These are phyloP conservation scores for Quercus variabilis DNA, from an alignment of 306 rosid species.

Conservation along the genomic window DNA sequence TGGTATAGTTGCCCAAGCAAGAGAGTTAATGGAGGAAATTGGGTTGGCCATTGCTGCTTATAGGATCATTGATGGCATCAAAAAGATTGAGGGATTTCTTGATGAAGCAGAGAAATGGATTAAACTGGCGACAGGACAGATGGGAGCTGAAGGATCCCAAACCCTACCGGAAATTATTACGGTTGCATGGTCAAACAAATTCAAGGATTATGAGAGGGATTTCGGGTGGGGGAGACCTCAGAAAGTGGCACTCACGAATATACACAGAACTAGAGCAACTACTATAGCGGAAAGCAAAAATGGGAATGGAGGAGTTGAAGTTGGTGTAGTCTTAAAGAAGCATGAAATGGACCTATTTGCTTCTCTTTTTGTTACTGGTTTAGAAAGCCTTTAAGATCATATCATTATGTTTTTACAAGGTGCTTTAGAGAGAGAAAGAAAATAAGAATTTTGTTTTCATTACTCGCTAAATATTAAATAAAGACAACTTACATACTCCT, in stretches of 20 bases:
- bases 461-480: too few relatives aligned
- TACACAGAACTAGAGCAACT: slow-evolving; percentile 23
- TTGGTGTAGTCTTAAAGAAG: slow-evolving; percentile 20
- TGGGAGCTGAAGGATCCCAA: too few relatives aligned
- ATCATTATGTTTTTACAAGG: too few relatives aligned
- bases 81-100: slow-evolving; percentile 4
- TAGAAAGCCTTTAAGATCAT: slow-evolving; percentile 5
- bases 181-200: slow-evolving; percentile 24
- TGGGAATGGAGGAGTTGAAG: slow-evolving; percentile 28
- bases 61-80: slow-evolving; percentile 16
- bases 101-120: slow-evolving; percentile 12
- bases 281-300: slow-evolving; percentile 27
- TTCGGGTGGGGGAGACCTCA: slow-evolving; percentile 49
- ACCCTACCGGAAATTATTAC: background rate
- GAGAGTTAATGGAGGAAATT: background rate
- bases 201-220: slow-evolving; percentile 25
- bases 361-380: slow-evolving; percentile 1
- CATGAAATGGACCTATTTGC: slow-evolving; percentile 12
- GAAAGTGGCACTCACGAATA: slow-evolving; percentile 23
- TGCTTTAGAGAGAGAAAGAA: too few relatives aligned
- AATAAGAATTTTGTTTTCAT: too few relatives aligned
- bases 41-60: slow-evolving; percentile 13
- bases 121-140: background rate
- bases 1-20: background rate
- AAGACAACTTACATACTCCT: too few relatives aligned